Base-by-base conservation (phyloP, 2,329 filamentous ascomycete species). In the Dactylonectria estremocensis region DNA sequence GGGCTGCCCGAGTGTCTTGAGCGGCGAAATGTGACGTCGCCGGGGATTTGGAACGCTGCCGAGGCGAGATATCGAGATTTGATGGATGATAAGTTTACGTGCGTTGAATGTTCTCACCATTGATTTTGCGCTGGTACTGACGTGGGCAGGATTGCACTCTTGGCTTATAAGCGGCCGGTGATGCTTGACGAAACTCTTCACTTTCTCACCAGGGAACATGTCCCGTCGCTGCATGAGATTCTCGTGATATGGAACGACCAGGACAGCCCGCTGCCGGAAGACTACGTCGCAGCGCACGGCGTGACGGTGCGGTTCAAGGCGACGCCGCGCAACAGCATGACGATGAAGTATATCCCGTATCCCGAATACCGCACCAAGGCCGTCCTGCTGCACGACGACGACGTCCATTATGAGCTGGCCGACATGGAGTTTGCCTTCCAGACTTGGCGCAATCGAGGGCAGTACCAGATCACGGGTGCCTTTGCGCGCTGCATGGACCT, bases 361-460 rank as follows among this genome's bases (percentile, higher is more conserved):
- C 52, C 52, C 5, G 31, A 37, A 13, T 59, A 48, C 70, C 55
- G 72, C 28, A 82, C 80, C 5, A 73, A 81, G 46, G 81, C 78
- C 20, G 76, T 82, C 14, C 74, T 82, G 5, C 70, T 82, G 1
- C 78, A 76, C 20, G 80, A 83, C 60, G 81, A 82, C 62, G 80
- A 83, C 62, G 78, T 81, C 54, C 80, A 78, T 66, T 82, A 80
- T 66, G 70, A 77, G 16, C 79, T 79, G 13, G 53, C 67, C 0
- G 81, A 83, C 54, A 72, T 82, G 2, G 80, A 81, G 0, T 83
- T 78, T 6, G 79, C 76, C 6, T 82, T 83, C 67, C 79, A 82
- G 53, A 71, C 75, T 9, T 82, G 80, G 80, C 77, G 80, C 54
- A 73, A 78, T 37, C 72, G 78, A 33, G 76, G 80, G 48, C 71